phyloP scores from a whole-genome alignment of 2,329 filamentous ascomycete species.

The Phaeosphaeria sp. region DNA sequence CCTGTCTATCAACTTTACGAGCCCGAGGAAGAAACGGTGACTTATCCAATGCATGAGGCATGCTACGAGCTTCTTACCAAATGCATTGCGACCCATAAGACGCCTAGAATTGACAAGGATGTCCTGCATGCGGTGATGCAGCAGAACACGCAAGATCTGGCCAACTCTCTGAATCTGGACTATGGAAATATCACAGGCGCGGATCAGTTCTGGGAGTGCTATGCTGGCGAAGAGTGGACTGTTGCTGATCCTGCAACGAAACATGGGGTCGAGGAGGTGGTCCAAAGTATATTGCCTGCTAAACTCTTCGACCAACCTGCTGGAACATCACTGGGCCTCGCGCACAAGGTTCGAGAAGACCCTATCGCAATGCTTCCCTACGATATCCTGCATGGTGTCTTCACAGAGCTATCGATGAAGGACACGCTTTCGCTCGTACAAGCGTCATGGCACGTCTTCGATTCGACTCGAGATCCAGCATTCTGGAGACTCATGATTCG shows the following conservation, averaged over 20 bases:
- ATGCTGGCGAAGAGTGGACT: slow-evolving; percentile 27
- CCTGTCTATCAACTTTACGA: slow-evolving; percentile 11
- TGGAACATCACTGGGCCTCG: neutral
- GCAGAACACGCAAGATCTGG: slow-evolving; percentile 5
- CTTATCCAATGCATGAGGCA: slow-evolving; percentile 26
- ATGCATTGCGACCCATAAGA: slow-evolving; percentile 10
- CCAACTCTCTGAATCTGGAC: slow-evolving; percentile 11
- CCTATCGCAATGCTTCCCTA: slow-evolving; percentile 17
- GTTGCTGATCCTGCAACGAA: slow-evolving; percentile 10
- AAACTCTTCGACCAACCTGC: slow-evolving; percentile 5
- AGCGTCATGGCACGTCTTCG: slow-evolving; percentile 17
- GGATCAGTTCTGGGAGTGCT: slow-evolving; percentile 18
- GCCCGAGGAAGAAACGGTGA: neutral
- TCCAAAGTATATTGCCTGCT: slow-evolving; percentile 13
- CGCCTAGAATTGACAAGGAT: slow-evolving; percentile 16
- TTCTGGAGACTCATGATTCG: slow-evolving; percentile 25
- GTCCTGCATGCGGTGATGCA: slow-evolving; percentile 13
- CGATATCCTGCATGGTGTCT: slow-evolving; percentile 15
- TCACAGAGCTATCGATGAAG: slow-evolving; percentile 9
- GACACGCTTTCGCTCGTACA: slow-evolving; percentile 16
- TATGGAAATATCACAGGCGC: slow-evolving; percentile 11
- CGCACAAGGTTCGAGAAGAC: slow-evolving; percentile 16
- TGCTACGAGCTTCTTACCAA: slow-evolving; percentile 24
- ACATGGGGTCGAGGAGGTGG: slow-evolving; percentile 4
- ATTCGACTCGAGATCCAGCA: slow-evolving; percentile 3